Conservation (phyloP, 768 basidiomycete species). For the Ramaria sp. region DNA sequence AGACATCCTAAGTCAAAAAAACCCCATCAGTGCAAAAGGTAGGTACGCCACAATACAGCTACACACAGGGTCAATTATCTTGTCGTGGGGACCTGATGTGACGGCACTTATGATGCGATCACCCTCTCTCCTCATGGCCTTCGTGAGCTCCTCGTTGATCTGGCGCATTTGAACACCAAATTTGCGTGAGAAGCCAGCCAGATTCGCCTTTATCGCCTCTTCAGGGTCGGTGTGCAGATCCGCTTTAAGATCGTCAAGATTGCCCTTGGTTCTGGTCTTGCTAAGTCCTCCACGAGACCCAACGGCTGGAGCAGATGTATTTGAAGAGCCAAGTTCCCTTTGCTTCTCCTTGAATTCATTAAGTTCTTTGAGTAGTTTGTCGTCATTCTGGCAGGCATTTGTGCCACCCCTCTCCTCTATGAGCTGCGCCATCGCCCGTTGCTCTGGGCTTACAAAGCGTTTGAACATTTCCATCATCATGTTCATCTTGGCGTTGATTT, state of each 20-base stretch:
- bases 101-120: slow-evolving; percentile 27
- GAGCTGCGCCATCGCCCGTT: not conserved
- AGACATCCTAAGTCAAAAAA: not conserved
- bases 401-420: not conserved
- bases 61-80: slow-evolving; percentile 30
- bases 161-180: slow-evolving; percentile 29
- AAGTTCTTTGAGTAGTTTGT: not conserved
- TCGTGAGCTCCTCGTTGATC: slow-evolving; percentile 19
- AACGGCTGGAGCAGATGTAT: not conserved
- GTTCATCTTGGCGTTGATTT: slow-evolving; percentile 9
- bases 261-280: not conserved
- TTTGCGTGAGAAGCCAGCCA: slow-evolving; percentile 35
- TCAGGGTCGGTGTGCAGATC: slow-evolving; percentile 13
- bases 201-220: slow-evolving; percentile 25
- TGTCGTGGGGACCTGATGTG: slow-evolving; percentile 33
- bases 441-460: slow-evolving; percentile 9
- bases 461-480: slow-evolving; percentile 1
- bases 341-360: slow-evolving; percentile 10
- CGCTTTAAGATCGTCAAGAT: slow-evolving; percentile 12
- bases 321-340: not conserved
- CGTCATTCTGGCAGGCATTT: not conserved
- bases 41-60: not conserved
- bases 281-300: not conserved
- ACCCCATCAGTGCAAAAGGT: no score
- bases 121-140: slow-evolving; percentile 17